A percentile compares a stretch with the other conserved stretches of the same genome.
Evolutionary conservation across 495 filamentous ascomycete genomes (phyloP).

Genomic region (Penicillium roqueforti): DNA sequence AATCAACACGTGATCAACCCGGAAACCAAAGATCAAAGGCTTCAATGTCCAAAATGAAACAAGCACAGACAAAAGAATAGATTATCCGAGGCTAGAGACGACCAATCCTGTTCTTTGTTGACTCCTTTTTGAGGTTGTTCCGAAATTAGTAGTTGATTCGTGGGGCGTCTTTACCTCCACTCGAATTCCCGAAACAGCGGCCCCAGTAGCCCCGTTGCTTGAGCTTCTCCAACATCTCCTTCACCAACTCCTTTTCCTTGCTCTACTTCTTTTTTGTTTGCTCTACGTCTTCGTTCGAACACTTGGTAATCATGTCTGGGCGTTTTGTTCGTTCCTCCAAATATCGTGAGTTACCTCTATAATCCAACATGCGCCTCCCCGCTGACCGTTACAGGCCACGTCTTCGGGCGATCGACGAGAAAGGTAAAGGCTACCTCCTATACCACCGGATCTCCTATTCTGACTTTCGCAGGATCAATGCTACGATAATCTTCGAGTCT

Average conservation of each 20-base stretch:
- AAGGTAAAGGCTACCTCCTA: constrained; percentile 58
- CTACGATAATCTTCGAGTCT: constrained; percentile 94
- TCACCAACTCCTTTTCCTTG: constrained; percentile 21
- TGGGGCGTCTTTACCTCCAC: constrained; percentile 22
- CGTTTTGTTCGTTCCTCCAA: constrained; percentile 98
- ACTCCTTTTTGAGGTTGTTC: not conserved
- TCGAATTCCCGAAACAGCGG: constrained; percentile 26
- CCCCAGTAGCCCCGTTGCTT: constrained; percentile 30
- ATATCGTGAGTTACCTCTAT: constrained; percentile 69
- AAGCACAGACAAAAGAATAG: not conserved
- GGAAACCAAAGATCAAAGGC: not conserved
- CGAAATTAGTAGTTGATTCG: not conserved
- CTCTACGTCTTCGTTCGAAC: constrained; percentile 9
- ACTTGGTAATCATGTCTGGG: constrained; percentile 66
- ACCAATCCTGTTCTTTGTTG: not conserved
- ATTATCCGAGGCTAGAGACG: not conserved
- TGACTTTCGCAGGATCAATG: constrained; percentile 63
- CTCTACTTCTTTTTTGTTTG: constrained; percentile 8
- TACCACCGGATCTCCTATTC: constrained; percentile 5
- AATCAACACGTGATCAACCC: constrained; percentile 16
- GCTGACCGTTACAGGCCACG: constrained; percentile 67
- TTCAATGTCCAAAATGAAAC: not conserved
- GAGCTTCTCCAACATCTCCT: constrained; percentile 18
- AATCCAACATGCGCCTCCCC: constrained; percentile 15
- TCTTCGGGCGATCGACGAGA: constrained; percentile 89